These are phyloP conservation scores for Fusarium sp. DNA, from an alignment of 2,329 filamentous ascomycete species.

Conservation along the genomic window DNA sequence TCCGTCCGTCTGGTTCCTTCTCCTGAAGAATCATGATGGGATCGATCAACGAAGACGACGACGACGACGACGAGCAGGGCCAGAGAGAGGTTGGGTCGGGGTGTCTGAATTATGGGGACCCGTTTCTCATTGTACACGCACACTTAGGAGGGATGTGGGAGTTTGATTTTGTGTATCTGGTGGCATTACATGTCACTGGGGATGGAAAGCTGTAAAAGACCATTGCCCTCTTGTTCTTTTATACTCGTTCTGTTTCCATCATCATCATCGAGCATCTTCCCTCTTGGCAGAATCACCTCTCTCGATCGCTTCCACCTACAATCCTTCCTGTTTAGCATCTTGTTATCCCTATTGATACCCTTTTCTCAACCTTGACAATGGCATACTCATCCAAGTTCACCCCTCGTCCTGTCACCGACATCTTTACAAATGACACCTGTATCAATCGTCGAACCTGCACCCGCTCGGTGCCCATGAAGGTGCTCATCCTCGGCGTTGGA, in stretches of 20 bases:
- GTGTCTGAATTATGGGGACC: constrained; percentile 1
- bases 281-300: neutral
- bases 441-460: constrained; percentile 74
- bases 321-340: neutral
- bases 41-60: neutral
- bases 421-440: constrained; percentile 73
- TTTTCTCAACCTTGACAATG: constrained; percentile 31
- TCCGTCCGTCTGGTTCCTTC: neutral
- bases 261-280: neutral
- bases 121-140: constrained; percentile 5
- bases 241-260: neutral
- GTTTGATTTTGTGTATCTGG: neutral
- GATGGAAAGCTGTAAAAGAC: neutral
- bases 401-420: constrained; percentile 61
- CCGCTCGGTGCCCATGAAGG: constrained; percentile 76
- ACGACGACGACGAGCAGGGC: neutral
- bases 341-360: neutral
- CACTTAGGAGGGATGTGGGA: constrained; percentile 5
- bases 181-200: neutral
- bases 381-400: constrained; percentile 45
- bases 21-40: neutral
- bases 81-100: neutral
- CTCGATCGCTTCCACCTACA: neutral
- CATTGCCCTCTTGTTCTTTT: neutral
- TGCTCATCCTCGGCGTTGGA: constrained; percentile 75